Base-by-base conservation (phyloP, 305 asterid genomes). In the Fraxinus sp. region DNA sequence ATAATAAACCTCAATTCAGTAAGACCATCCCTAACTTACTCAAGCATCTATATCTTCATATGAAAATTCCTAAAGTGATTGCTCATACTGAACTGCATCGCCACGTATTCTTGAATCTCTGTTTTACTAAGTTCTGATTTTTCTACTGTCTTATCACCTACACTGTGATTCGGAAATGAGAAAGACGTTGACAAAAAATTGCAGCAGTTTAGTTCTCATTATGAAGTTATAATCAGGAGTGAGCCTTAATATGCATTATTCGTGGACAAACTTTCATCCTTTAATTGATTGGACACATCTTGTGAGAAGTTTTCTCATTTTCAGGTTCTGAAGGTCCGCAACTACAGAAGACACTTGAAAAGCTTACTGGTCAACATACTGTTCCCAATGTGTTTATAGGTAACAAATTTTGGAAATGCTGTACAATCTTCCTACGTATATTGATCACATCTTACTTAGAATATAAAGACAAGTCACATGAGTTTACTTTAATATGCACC, bases 331-430 rank as follows among this genome's bases (percentile, higher is more conserved):
- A 93, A 91, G 99, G 98, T 49, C 81, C 92, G 41, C 92, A 94
- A 82, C 77, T 95, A 88, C 97, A 94, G 93, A 92, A 86, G 89
- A 91, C 91, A 64, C 89, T 95, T 80, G 95, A 91, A 83, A 87
- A 86, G 82, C 93, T 94, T 79, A 94, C 98, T 16, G 97, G 97
- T 80, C 99, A 95, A 64, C 90, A 84, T 83, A 95, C 98, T 0
- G 98, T 95, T 49, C 98, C 98, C 22, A 95, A 93, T 84, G 98
- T 95, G 75, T 95, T 95, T 82, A 90, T 95, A 80, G 98, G 98
- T 95, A 87, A 78, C 88, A 79, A 82, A 24, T 74, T 77, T 74
- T 62, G 16, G 39, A 78, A 80, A 22, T 28, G 52, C 74, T 46
- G 37, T 71, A 32, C 32, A 14, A 35, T 70, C 64, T 28, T 36